Conservation (phyloP, 2,329 filamentous ascomycete genomes). For the Atkinsonella hypoxylon region DNA sequence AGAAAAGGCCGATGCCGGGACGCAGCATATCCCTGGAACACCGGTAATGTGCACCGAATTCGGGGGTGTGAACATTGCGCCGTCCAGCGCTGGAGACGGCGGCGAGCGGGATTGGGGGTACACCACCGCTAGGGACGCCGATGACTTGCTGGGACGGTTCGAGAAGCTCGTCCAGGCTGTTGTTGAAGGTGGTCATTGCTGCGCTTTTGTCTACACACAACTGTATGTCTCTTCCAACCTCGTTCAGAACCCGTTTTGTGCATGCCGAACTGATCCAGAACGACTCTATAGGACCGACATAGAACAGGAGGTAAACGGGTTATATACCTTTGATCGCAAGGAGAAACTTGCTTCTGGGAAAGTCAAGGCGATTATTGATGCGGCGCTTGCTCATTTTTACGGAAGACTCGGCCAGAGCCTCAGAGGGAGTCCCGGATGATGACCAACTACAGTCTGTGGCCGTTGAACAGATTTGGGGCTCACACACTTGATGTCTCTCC, state of each 20-base stretch:
- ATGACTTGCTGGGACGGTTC: slow-evolving; percentile 46
- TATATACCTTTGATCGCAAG: slow-evolving; percentile 44
- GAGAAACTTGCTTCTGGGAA: background rate
- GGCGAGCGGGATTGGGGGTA: slow-evolving; percentile 51
- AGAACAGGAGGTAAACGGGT: slow-evolving; percentile 56
- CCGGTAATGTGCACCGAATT: slow-evolving; percentile 58
- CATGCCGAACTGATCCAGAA: background rate
- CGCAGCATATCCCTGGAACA: slow-evolving; percentile 38
- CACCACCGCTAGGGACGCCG: slow-evolving; percentile 48
- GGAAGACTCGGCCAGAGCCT: background rate
- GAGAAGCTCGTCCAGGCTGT: slow-evolving; percentile 47
- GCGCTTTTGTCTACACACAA: slow-evolving; percentile 56
- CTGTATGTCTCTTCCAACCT: slow-evolving; percentile 29
- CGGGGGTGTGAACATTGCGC: slow-evolving; percentile 54
- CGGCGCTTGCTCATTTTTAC: background rate
- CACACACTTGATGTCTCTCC: no score
- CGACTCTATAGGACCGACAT: slow-evolving; percentile 35
- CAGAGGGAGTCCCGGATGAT: no score
- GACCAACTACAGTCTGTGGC: no score
- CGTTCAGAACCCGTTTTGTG: background rate
- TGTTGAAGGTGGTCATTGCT: slow-evolving; percentile 42
- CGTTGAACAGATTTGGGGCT: no score
- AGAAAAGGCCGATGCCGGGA: slow-evolving; percentile 30
- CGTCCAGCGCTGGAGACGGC: slow-evolving; percentile 22
- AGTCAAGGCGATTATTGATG: background rate